Evolutionary conservation across 176 grass and related monocot genomes (phyloP).

Genomic region (Puya raimondii): DNA sequence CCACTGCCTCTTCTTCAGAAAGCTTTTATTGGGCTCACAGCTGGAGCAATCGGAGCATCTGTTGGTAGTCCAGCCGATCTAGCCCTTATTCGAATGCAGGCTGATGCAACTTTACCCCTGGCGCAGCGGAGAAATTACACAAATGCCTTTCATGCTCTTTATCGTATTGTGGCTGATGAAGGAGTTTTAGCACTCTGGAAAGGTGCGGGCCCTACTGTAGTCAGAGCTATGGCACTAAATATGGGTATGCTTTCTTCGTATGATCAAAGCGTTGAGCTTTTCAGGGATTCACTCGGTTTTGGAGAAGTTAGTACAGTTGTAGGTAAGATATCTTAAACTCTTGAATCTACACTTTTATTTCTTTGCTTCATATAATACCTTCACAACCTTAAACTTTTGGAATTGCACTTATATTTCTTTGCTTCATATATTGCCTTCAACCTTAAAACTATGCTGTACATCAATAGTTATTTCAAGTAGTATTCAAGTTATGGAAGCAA

Average conservation of each 20-base stretch:
- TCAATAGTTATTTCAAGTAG: too few species aligned
- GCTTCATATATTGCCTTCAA: too few species aligned
- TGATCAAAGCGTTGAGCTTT: constrained; percentile 80
- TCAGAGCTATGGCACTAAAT: constrained; percentile 83
- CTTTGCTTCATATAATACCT: background rate
- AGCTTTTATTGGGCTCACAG: constrained; percentile 74
- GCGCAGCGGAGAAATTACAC: constrained; percentile 71
- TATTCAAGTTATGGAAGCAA: too few species aligned
- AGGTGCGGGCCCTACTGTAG: constrained; percentile 83
- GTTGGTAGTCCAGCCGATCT: constrained; percentile 87
- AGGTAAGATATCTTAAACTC: constrained; percentile 35
- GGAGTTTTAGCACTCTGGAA: constrained; percentile 88
- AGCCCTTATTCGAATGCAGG: constrained; percentile 87
- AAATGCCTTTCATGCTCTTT: constrained; percentile 83
- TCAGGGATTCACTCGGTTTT: constrained; percentile 65
- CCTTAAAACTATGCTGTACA: too few species aligned
- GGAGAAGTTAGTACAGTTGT: constrained; percentile 70
- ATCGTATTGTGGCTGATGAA: constrained; percentile 76
- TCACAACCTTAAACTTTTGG: background rate
- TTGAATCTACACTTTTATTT: background rate
- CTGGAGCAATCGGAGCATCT: constrained; percentile 75
- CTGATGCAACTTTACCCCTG: constrained; percentile 73
- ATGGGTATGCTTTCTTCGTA: constrained; percentile 97
- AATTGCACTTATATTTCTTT: background rate
- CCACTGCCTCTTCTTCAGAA: constrained; percentile 74